Evolutionary conservation across 352 stramenopile genomes (phyloP).

Genomic region (Heterotrichella gracilis): DNA sequence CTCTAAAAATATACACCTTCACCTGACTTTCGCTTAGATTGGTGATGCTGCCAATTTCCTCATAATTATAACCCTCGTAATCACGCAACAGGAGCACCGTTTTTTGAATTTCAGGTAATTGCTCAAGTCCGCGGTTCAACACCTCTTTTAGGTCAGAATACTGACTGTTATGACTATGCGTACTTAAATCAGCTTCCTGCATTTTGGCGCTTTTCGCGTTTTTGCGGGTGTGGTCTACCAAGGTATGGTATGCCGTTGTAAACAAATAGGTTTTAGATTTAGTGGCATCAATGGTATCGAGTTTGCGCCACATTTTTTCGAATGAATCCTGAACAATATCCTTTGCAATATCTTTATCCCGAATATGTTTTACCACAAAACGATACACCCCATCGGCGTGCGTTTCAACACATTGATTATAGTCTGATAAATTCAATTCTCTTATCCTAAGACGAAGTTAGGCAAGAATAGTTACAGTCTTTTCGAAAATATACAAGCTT

Average conservation of each 20-base stretch:
- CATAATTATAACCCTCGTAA: constrained; percentile 8
- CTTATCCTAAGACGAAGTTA: neutral
- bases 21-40: neutral
- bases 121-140: neutral
- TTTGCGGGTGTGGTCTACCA: neutral
- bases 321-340: neutral
- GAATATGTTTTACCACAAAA: neutral
- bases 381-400: neutral
- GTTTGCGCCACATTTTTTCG: neutral
- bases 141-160: constrained; percentile 7
- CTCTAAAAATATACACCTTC: constrained; percentile 1
- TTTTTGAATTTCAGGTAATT: neutral
- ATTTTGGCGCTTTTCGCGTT: neutral
- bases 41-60: neutral
- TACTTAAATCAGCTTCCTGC: neutral
- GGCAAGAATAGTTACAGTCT: neutral
- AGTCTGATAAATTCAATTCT: neutral
- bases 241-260: neutral
- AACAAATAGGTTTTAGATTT: constrained; percentile 6
- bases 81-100: neutral
- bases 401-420: neutral
- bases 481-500: neutral
- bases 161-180: neutral
- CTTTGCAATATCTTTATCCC: neutral
- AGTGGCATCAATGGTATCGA: neutral